Evolutionary conservation across 2,329 filamentous ascomycete species (phyloP).

Genomic region (Neonectria faginata): DNA sequence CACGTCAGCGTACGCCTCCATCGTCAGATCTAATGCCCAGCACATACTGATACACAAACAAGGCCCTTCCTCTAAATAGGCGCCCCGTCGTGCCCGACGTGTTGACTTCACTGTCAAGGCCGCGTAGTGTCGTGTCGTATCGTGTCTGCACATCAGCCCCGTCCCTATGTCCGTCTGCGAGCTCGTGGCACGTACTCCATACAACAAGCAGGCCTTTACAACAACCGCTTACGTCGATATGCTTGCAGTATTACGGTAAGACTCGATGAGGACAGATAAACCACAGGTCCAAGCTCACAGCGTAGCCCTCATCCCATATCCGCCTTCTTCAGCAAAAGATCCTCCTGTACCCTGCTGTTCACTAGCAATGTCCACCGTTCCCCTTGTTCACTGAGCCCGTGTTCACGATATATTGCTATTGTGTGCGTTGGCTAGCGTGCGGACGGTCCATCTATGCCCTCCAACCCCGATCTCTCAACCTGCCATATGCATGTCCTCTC

Average conservation of each 20-base stretch:
- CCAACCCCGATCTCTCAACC: slow-evolving; percentile 15
- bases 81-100: not conserved
- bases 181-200: slow-evolving; percentile 27
- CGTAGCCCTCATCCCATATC: slow-evolving; percentile 20
- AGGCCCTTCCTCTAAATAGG: not conserved
- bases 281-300: not conserved
- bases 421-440: slow-evolving; percentile 28
- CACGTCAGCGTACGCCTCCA: slow-evolving; percentile 40
- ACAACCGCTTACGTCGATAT: slow-evolving; percentile 13
- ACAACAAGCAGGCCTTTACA: slow-evolving; percentile 13
- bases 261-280: slow-evolving; percentile 7
- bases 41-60: not conserved
- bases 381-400: slow-evolving; percentile 5
- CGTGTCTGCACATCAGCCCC: slow-evolving; percentile 25
- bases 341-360: not conserved
- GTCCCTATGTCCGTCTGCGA: slow-evolving; percentile 26
- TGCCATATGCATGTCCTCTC: slow-evolving; percentile 15
- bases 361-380: not conserved
- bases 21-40: slow-evolving; percentile 21
- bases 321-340: not conserved
- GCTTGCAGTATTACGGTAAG: slow-evolving; percentile 4
- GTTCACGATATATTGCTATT: slow-evolving; percentile 17
- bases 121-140: slow-evolving; percentile 8
- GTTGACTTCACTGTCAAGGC: not conserved
- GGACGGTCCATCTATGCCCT: slow-evolving; percentile 11